Percentiles rank a stretch among this genome's conserved stretches.
Evolutionary conservation across 2,329 filamentous ascomycete genomes (phyloP).

Genomic region (Chrysoporthe cubensis): DNA sequence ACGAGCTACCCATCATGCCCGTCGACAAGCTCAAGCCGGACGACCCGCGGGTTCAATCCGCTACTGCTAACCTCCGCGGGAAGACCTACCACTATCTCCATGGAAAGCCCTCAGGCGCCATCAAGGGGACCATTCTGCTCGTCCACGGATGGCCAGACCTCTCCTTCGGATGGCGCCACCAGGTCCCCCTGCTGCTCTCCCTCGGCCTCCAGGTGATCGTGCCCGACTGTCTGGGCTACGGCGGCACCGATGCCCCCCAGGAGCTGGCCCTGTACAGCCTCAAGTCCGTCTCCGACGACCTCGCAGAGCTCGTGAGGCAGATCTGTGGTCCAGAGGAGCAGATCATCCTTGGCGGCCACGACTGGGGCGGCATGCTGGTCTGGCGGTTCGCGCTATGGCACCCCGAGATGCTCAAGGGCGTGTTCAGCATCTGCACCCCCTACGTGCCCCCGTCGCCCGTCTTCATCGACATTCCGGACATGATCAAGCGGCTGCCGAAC

Average conservation of each 20-base stretch:
- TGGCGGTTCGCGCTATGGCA: conserved; percentile 77
- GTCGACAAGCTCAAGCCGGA: conserved; percentile 66
- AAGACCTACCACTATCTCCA: conserved; percentile 71
- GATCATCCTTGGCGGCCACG: conserved; percentile 86
- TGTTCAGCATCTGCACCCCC: conserved; percentile 83
- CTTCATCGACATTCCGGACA: conserved; percentile 62
- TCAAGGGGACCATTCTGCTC: conserved; percentile 42
- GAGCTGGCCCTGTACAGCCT: conserved; percentile 66
- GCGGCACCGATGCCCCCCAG: conserved; percentile 71
- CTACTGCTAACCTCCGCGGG: conserved; percentile 67
- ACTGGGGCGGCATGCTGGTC: conserved; percentile 81
- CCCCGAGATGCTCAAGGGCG: conserved; percentile 70
- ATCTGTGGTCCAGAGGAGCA: conserved; percentile 46
- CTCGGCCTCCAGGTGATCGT: conserved; percentile 79
- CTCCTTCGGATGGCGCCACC: conserved; percentile 84
- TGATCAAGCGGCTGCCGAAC: conserved; percentile 62
- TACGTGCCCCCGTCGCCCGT: conserved; percentile 59
- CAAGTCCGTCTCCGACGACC: conserved; percentile 74
- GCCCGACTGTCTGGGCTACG: conserved; percentile 87
- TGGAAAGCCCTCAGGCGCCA: conserved; percentile 50
- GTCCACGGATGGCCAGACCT: conserved; percentile 85
- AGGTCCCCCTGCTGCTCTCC: conserved; percentile 76
- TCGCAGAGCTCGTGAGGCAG: conserved; percentile 71
- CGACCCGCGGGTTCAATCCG: conserved; percentile 69
- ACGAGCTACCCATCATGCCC: conserved; percentile 41